Conservation (phyloP, 805 yeast genomes). For the Ogataea pignaliae region DNA sequence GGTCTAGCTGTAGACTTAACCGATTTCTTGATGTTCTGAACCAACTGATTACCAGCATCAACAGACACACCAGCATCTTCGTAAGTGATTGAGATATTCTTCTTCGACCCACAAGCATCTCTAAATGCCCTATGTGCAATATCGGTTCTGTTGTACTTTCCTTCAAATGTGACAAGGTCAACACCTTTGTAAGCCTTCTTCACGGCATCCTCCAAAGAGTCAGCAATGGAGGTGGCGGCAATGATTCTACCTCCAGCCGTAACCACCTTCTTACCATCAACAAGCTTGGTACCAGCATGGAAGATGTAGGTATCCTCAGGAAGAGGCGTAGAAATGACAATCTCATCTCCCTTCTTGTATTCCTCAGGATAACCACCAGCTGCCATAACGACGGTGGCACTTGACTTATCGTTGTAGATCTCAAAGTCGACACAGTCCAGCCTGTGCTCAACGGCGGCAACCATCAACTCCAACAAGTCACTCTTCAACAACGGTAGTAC, state of each 20-base stretch:
- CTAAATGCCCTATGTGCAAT: constrained; percentile 96
- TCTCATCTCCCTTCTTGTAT: constrained; percentile 82
- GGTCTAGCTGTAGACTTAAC: constrained; percentile 91
- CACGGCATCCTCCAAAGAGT: constrained; percentile 74
- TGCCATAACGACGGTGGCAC: constrained; percentile 92
- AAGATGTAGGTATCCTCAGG: constrained; percentile 69
- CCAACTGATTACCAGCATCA: constrained; percentile 88
- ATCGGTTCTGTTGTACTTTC: constrained; percentile 83
- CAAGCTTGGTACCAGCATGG: constrained; percentile 89
- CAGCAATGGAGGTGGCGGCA: constrained; percentile 85
- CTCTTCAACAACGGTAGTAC: constrained; percentile 84
- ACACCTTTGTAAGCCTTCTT: constrained; percentile 84
- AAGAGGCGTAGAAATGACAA: constrained; percentile 46
- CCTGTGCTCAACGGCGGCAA: constrained; percentile 93
- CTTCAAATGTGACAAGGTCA: constrained; percentile 62
- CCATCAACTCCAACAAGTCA: constrained; percentile 88
- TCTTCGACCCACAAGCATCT: constrained; percentile 29
- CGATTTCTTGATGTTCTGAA: constrained; percentile 81
- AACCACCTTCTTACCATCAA: constrained; percentile 55
- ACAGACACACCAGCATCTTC: constrained; percentile 97
- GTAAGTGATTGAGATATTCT: constrained; percentile 64
- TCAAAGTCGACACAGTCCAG: constrained; percentile 72
- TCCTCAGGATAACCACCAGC: constrained; percentile 96
- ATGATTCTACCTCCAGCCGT: constrained; percentile 97
- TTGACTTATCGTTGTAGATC: constrained; percentile 51